Base-by-base conservation (phyloP, 169 alveolate species). In the Ichthyophthirius multifiliis region DNA sequence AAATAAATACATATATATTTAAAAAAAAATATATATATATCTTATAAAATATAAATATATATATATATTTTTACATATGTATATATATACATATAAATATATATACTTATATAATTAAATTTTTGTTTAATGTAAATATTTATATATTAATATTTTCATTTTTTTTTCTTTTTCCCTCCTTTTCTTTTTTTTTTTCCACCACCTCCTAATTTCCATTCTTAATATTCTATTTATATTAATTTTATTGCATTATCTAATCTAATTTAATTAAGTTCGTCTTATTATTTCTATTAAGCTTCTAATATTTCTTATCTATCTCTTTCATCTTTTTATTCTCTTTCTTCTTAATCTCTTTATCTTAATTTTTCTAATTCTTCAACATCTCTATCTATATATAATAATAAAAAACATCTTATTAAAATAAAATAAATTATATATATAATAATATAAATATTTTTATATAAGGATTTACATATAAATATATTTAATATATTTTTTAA, bases 231-330 rank as follows among this genome's bases (percentile, higher is more conserved):
- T 32, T 81, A 74, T n/a, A 81, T 81, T 18, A 81, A 63, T 45
- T 81, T 81, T 15, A 81, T 73, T 5, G 86, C 86, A 73, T 81
- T 81, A 48, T 81, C 86, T 47, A 48, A 41, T 55, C 82, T 48
- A 10, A 81, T 65, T 43, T 46, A 32, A 20, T 81, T 37, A 23
- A 81, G 18, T 43, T 81, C 86, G 30, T 74, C 43, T 55, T 45
- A 31, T 35, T 67, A 31, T 43, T 71, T 81, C 13, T 41, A 35
- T 27, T 81, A 63, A n/a, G 35, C 27, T 27, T 81, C 86, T 73
- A 48, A 37, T 15, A 81, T 12, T 43, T 81, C 86, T 67, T 81
- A 10, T 32, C 80, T 73, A 15, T 81, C 86, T 31, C 82, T 35
- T 39, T 73, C 78, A 31, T 79, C 48, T 43, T 79, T 34, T 35